These are phyloP conservation scores for Paxillus involutus DNA, from an alignment of 768 basidiomycete genomes.

Conservation along the genomic window DNA sequence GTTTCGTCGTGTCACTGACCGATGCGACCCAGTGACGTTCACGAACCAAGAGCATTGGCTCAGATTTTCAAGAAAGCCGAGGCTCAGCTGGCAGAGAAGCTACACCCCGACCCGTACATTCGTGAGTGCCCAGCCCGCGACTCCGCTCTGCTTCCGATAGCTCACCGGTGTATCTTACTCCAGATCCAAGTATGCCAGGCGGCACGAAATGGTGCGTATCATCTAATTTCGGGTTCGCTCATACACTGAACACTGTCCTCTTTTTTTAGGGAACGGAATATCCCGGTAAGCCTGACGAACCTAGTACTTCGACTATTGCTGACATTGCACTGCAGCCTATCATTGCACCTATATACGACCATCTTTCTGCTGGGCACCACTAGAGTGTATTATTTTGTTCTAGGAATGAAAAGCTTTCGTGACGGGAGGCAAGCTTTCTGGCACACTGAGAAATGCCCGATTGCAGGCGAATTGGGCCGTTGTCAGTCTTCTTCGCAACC, in stretches of 20 bases:
- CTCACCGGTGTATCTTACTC: conserved; percentile 1
- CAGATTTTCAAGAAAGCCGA: conserved; percentile 80
- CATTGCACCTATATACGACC: conserved; percentile 66
- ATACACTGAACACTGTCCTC: neutral
- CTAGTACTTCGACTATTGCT: neutral
- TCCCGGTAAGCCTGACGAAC: conserved; percentile 55
- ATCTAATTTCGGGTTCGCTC: neutral
- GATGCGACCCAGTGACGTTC: conserved; percentile 58
- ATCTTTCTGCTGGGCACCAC: conserved; percentile 38
- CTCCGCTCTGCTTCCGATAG: neutral
- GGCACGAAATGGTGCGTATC: conserved; percentile 91
- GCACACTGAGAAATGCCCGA: too few species aligned
- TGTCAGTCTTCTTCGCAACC: too few species aligned
- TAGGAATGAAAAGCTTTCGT: neutral
- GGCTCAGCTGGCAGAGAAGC: conserved; percentile 58
- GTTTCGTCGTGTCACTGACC: neutral
- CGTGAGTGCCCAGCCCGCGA: conserved; percentile 52
- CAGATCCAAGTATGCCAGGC: conserved; percentile 81
- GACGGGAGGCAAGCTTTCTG: too few species aligned
- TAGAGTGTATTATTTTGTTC: conserved; percentile 11
- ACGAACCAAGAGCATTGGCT: conserved; percentile 81
- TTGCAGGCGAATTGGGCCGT: too few species aligned
- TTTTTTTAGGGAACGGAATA: conserved; percentile 71
- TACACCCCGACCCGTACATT: conserved; percentile 93
- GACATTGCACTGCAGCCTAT: conserved; percentile 44